A percentile compares a stretch with the other conserved stretches of the same genome.
These are phyloP conservation scores for Trichoderma pleuroti DNA, from an alignment of 2,329 filamentous ascomycete species.

Conservation along the genomic window DNA sequence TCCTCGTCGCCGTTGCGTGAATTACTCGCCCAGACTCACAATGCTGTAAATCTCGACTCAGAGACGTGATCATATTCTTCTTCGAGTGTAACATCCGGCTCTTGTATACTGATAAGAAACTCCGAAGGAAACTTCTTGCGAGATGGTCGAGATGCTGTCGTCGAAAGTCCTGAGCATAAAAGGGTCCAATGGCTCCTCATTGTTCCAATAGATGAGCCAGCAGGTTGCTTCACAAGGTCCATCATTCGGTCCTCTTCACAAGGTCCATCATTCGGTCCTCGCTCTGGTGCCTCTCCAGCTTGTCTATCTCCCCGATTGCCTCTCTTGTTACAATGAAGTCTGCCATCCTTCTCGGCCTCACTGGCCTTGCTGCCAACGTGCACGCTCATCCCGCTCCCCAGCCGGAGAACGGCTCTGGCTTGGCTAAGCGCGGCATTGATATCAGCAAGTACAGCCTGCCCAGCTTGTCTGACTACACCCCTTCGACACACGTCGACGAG, in stretches of 20 bases:
- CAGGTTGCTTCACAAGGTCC: neutral
- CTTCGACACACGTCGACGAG: constrained; percentile 23
- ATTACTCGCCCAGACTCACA: neutral
- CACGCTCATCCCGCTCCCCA: constrained; percentile 33
- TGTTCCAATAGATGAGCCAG: neutral
- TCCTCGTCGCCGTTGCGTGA: neutral
- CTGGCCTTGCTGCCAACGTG: constrained; percentile 32
- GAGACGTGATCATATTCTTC: neutral
- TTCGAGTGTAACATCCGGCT: neutral
- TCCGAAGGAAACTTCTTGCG: neutral
- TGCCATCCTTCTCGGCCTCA: constrained; percentile 33
- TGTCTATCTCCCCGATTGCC: neutral
- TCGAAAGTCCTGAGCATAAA: neutral
- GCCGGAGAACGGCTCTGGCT: constrained; percentile 23
- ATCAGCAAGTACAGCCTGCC: constrained; percentile 33
- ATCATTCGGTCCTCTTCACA: neutral
- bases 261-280: neutral
- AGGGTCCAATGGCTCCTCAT: neutral
- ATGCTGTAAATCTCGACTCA: neutral
- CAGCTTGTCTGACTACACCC: constrained; percentile 30
- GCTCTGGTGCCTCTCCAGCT: neutral
- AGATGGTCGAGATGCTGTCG: neutral
- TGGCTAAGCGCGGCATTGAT: constrained; percentile 33
- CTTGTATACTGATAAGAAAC: constrained; percentile 17
- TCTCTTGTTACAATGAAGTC: constrained; percentile 30